phyloP scores from a whole-genome alignment of 768 basidiomycete genomes.

The Naematelia encephala region DNA sequence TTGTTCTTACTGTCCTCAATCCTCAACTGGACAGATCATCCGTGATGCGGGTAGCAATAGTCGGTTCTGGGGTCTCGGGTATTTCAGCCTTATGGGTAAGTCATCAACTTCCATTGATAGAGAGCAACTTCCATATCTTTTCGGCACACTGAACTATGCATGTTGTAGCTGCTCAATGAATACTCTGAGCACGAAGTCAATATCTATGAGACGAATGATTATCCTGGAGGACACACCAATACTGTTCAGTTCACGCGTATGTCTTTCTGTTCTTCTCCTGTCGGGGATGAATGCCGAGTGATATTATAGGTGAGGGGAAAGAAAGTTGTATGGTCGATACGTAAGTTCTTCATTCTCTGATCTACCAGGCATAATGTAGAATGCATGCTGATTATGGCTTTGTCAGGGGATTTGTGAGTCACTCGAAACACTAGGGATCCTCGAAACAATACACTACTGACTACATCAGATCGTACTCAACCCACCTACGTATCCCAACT shows the following conservation, averaged over 20 bases:
- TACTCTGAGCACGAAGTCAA: slow-evolving; percentile 71
- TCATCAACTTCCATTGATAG: slow-evolving; percentile 1
- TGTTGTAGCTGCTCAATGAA: slow-evolving; percentile 64
- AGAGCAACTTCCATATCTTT: background rate
- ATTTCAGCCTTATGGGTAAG: slow-evolving; percentile 70
- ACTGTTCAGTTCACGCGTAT: slow-evolving; percentile 59
- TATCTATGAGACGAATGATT: slow-evolving; percentile 65
- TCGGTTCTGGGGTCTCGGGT: slow-evolving; percentile 77
- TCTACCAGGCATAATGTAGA: background rate
- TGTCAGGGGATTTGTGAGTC: slow-evolving; percentile 16
- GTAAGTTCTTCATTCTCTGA: slow-evolving; percentile 54
- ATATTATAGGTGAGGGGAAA: slow-evolving; percentile 29
- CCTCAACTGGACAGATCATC: background rate
- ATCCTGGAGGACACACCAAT: slow-evolving; percentile 74
- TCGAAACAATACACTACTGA: background rate
- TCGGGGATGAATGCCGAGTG: background rate
- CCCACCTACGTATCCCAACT: slow-evolving; percentile 73
- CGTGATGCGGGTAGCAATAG: slow-evolving; percentile 58
- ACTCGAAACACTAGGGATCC: too few relatives aligned
- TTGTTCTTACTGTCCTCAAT: background rate
- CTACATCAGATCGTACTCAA: slow-evolving; percentile 70
- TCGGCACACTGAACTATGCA: background rate
- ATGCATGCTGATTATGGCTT: too few relatives aligned
- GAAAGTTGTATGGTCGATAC: slow-evolving; percentile 63
- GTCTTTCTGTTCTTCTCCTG: background rate